Conservation (phyloP, 1,284 basidiomycete genomes). For the Irpex rosettiformis region DNA sequence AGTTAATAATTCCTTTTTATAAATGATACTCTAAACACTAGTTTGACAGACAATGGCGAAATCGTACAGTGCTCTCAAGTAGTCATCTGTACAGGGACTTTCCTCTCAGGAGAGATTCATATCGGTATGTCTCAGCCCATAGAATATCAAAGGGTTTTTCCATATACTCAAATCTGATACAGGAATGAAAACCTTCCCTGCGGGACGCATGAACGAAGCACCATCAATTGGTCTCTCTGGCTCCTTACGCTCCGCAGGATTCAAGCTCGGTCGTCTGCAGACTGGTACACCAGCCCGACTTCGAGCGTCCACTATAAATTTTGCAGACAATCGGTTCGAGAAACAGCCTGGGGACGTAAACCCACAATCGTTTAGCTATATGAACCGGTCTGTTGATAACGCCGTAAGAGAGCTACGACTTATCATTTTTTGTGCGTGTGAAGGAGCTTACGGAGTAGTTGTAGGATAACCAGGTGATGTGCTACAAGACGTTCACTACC, state of each 20-base stretch:
- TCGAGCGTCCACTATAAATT: conserved; percentile 68
- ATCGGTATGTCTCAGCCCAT: conserved; percentile 51
- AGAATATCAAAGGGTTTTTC: not conserved
- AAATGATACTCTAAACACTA: conserved; percentile 5
- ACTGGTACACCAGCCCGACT: conserved; percentile 89
- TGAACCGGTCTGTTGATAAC: conserved; percentile 39
- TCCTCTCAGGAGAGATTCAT: conserved; percentile 86
- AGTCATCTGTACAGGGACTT: conserved; percentile 88
- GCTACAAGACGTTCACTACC: conserved; percentile 76
- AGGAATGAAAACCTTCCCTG: conserved; percentile 77
- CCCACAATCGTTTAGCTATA: conserved; percentile 57
- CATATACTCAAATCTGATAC: not conserved
- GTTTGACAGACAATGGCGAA: conserved; percentile 66
- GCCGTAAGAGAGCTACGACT: no score
- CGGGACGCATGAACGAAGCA: conserved; percentile 77
- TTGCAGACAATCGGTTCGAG: conserved; percentile 41
- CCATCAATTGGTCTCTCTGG: conserved; percentile 74
- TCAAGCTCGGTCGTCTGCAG: conserved; percentile 80
- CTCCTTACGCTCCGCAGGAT: conserved; percentile 72
- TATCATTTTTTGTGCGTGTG: no score
- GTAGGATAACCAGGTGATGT: conserved; percentile 69
- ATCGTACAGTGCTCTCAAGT: conserved; percentile 75
- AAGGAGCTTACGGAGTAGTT: not conserved
- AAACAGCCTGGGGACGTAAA: conserved; percentile 58
- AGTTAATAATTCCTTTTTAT: not conserved